Evolutionary conservation across 306 rosid species (phyloP), one percentile per base, ranked within the genome.

Genomic region (Castanospermum australe): DNA sequence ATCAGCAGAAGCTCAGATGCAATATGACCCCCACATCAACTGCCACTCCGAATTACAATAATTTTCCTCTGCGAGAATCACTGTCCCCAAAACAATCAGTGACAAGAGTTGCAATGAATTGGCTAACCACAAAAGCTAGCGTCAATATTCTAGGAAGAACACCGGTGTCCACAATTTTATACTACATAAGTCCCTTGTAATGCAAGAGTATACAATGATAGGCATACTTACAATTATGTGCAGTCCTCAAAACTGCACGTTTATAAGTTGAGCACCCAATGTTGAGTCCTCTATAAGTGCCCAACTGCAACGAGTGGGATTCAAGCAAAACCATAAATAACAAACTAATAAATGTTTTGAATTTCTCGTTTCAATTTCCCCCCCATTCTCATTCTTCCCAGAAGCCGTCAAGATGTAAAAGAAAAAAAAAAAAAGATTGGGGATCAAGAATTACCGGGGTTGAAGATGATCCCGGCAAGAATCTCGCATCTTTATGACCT

Each of bases 241-340:
- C 22, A 57, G 30, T 61, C 68, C 78, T 75, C 33, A 71, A 73
- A 67, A 70, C n/a, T 38, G 73, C 61, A 38, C 59, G 52, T 73
- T 52, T 50, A 54, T 67, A 17, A 8, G 62, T 65, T 42, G 73
- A 79, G 77, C 83, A 54, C 35, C 83, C 52, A 6, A 51, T 11
- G 39, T 38, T 75, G 14, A 67, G 41, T 84, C 85, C 80, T 84
- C 52, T 78, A 4, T 22, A 41, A 68, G 69, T 36, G 63, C 70
- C 7, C 15, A 77, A 71, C 92, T 88, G 97, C 92, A 79, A 79
- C n/a, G 48, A 80, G 45, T 36, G 48, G n/a, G 48, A 35, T 47
- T 61, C 75, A 77, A 25, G 69, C 45, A 76, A 66, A 48, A 10
- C 28, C 1, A 28, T 28, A 28, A 1, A 28, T 28, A 25, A 7